Conservation (phyloP, 177 flowering plant species). For the Vitis hybrid region DNA sequence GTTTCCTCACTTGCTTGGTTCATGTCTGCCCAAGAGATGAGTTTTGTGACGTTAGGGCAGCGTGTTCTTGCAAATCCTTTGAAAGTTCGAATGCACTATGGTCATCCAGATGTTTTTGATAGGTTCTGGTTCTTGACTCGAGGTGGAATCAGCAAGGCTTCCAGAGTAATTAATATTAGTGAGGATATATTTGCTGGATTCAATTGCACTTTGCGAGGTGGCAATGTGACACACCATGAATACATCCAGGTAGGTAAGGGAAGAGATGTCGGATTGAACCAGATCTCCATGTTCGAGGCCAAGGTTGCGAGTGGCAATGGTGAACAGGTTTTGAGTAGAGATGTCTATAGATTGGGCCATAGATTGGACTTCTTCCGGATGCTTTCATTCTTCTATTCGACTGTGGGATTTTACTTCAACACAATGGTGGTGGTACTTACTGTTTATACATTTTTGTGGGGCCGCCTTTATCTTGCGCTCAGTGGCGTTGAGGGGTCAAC, state of each 20-base stretch:
- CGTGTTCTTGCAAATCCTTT: slow-evolving; percentile 88
- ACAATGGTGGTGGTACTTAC: slow-evolving; percentile 78
- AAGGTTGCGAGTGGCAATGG: slow-evolving; percentile 97
- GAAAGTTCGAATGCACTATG: slow-evolving; percentile 95
- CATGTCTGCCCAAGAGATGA: slow-evolving; percentile 97
- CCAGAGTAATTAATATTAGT: slow-evolving; percentile 87
- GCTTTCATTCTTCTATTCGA: slow-evolving; percentile 86
- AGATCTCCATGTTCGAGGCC: slow-evolving; percentile 94
- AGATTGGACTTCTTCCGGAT: slow-evolving; percentile 89
- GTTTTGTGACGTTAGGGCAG: slow-evolving; percentile 93
- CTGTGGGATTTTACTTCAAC: slow-evolving; percentile 81
- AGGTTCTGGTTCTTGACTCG: slow-evolving; percentile 89
- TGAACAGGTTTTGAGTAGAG: slow-evolving; percentile 89
- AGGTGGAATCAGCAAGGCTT: slow-evolving; percentile 97
- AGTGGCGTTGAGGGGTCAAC: slow-evolving; percentile 73
- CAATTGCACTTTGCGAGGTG: slow-evolving; percentile 89
- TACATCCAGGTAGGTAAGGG: slow-evolving; percentile 98
- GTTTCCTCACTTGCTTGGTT: slow-evolving; percentile 98
- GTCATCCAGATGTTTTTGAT: slow-evolving; percentile 98
- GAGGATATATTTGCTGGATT: slow-evolving; percentile 98
- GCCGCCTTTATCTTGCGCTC: slow-evolving; percentile 84
- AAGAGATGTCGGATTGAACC: slow-evolving; percentile 93
- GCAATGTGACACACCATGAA: slow-evolving; percentile 96
- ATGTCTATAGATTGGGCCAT: slow-evolving; percentile 88
- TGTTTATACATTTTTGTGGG: slow-evolving; percentile 88